Conservation (phyloP, 2,329 filamentous ascomycete genomes). For the Arthrobotrys musiformis region DNA sequence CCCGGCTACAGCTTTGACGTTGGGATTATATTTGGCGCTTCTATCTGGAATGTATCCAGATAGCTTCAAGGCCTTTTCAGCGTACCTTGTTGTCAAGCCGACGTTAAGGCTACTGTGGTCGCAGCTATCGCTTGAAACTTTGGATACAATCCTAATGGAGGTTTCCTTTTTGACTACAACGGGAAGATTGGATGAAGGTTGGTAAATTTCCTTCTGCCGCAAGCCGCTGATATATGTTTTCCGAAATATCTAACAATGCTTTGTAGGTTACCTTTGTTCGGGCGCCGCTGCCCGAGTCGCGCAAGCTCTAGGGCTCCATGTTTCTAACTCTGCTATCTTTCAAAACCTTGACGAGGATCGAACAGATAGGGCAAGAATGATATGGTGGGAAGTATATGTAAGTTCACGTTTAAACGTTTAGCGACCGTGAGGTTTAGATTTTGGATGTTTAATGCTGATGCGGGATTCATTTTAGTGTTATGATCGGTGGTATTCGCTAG, state of each 20-base stretch:
- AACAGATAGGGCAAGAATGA: constrained; percentile 41
- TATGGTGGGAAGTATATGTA: constrained; percentile 55
- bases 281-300: constrained; percentile 40
- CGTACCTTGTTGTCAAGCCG: constrained; percentile 45
- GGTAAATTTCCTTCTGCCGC: not conserved
- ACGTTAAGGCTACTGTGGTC: constrained; percentile 44
- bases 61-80: constrained; percentile 45
- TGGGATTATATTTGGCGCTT: constrained; percentile 47
- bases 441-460: not conserved
- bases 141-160: constrained; percentile 50
- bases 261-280: constrained; percentile 35
- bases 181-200: constrained; percentile 50
- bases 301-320: constrained; percentile 49
- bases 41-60: constrained; percentile 50
- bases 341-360: constrained; percentile 35
- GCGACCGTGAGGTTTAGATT: not conserved
- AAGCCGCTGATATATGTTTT: too few relatives aligned
- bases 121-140: constrained; percentile 41
- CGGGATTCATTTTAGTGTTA: constrained; percentile 17
- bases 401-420: not conserved
- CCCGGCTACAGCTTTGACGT: constrained; percentile 31
- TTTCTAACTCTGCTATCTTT: constrained; percentile 41
- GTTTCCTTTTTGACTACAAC: constrained; percentile 45
- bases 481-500: constrained; percentile 53
- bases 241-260: not conserved